Base-by-base conservation (phyloP, 805 yeast genomes). In the Zygotorulaspora sp. region DNA sequence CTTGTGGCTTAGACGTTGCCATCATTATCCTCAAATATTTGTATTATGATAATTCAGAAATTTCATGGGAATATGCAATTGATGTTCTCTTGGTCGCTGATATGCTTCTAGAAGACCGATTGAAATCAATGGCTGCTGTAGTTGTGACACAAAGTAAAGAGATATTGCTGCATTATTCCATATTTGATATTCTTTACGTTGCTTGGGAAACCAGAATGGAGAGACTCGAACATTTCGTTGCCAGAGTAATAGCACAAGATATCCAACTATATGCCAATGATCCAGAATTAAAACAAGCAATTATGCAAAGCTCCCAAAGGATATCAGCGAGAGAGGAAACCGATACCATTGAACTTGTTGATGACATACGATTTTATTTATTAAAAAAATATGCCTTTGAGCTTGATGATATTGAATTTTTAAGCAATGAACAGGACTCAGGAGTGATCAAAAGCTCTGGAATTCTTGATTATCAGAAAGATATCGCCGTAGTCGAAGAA, bases 281-380 rank as follows among this genome's bases (percentile, higher is more conserved):
- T n/a, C 57, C 61, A 1, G 70, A 68, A 29, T 66, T 76, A 35
- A 51, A 58, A 33, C 62, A 55, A 11, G 61, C 62, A 0, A 53
- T 71, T 12, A 55, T 70, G 14, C 69, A 67, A 45, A 68, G 76
- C 53, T 81, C 90, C 0, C 45, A 51, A 11, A 63, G 85, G 48
- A 82, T 84, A 34, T 52, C 70, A 14, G 60, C 56, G 11, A 70
- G 92, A 53, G 78, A 84, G 48, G 85, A 78, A 43, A 80, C 83
- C 0, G 95, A 84, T 61, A 80, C 90, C 1, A 80, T 84, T 52
- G 95, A 84, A 50, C 63, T 84, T 48, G 67, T 84, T 18, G 95
- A 83, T 58, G 94, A 83, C 61, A 78, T 84, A 8, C 66, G 88
- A 45, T 84, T 71, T 57, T 80, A 78, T 46, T 57, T 84, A 31